Conservation (phyloP, 1,284 basidiomycete species). For the Phylloboletellus chloephorus region DNA sequence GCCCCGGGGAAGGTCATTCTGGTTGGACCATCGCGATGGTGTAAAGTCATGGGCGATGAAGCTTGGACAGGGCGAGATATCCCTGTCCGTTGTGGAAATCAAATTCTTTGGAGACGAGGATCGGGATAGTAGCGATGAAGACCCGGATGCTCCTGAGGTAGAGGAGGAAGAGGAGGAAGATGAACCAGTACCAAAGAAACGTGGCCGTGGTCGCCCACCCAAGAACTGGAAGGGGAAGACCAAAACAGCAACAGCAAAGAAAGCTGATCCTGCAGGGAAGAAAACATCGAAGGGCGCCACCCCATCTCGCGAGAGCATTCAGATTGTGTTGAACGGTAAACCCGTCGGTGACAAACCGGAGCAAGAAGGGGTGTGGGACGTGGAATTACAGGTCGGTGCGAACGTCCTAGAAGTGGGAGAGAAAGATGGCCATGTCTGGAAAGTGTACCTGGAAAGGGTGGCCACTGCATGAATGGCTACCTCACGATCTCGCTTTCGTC, state of each 20-base stretch:
- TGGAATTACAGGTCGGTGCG: conserved; percentile 47
- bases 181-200: conserved; percentile 35
- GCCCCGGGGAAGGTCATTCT: conserved; percentile 52
- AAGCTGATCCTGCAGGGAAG: conserved; percentile 30
- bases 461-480: conserved; percentile 17
- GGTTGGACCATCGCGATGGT: conserved; percentile 55
- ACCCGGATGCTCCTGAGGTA: conserved; percentile 35
- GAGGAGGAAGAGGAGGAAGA: conserved; percentile 40
- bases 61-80: conserved; percentile 48
- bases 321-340: conserved; percentile 49
- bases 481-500: conserved; percentile 8
- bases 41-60: conserved; percentile 65
- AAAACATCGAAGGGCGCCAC: conserved; percentile 30
- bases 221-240: conserved; percentile 33
- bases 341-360: conserved; percentile 39
- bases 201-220: conserved; percentile 31
- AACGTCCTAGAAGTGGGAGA: conserved; percentile 67
- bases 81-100: conserved; percentile 48
- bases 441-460: conserved; percentile 51
- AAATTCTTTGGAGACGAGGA: conserved; percentile 44
- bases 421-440: conserved; percentile 60
- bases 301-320: conserved; percentile 43
- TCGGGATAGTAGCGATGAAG: conserved; percentile 45
- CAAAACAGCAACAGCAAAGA: conserved; percentile 25
- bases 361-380: conserved; percentile 45